Conservation (phyloP, 306 rosid species). For the Rosa persica region DNA sequence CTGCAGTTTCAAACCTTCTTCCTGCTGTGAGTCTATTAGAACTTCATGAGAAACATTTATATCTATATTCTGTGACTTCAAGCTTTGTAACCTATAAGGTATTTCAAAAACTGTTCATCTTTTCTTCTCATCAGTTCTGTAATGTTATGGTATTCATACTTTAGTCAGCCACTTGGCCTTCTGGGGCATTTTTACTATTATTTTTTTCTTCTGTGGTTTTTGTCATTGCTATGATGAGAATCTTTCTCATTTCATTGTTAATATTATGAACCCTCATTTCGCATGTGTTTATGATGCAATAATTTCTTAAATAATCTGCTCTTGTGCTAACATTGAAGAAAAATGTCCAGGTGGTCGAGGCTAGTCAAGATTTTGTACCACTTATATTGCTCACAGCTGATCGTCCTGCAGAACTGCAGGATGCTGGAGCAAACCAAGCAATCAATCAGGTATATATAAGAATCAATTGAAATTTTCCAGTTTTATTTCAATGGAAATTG, state of each 20-base stretch:
- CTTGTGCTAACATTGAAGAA: not conserved
- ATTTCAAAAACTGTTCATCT: not conserved
- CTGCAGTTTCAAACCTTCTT: constrained; percentile 95
- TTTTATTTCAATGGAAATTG: constrained; percentile 5
- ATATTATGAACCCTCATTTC: not conserved
- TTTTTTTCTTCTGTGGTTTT: not conserved
- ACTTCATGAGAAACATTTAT: not conserved
- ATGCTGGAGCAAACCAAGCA: constrained; percentile 89
- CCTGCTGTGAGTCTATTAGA: constrained; percentile 78
- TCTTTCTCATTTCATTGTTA: not conserved
- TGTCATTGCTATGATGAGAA: not conserved
- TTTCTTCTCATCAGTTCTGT: not conserved
- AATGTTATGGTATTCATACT: not conserved
- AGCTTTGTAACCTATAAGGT: not conserved
- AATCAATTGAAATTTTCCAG: constrained; percentile 8
- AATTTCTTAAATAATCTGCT: constrained; percentile 4
- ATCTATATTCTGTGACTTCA: constrained; percentile 6
- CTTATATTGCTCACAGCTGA: constrained; percentile 92
- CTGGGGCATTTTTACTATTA: not conserved
- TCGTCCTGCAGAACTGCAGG: constrained; percentile 85
- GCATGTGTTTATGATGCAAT: not conserved
- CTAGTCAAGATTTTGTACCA: constrained; percentile 90
- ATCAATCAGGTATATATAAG: constrained; percentile 67
- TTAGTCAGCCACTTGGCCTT: not conserved
- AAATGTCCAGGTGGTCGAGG: constrained; percentile 83